Evolutionary conservation across 305 asterid genomes (phyloP).

Genomic region (Vinca major): DNA sequence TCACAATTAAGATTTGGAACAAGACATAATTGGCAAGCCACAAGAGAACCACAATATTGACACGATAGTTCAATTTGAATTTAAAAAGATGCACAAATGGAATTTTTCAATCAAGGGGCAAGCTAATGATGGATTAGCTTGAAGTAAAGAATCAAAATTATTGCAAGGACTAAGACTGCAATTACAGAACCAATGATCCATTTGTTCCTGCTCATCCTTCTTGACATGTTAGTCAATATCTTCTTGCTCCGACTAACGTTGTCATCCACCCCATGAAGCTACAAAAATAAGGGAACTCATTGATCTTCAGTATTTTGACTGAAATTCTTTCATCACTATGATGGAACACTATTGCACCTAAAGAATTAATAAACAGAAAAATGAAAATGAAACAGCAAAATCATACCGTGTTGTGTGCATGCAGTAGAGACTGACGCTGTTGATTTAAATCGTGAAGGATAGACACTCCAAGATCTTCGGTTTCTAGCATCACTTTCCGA

Average conservation of each 20-base stretch:
- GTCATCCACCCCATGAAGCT: constrained; percentile 77
- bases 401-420: constrained; percentile 42
- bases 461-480: constrained; percentile 80
- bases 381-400: neutral
- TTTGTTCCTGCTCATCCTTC: constrained; percentile 71
- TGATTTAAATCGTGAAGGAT: constrained; percentile 69
- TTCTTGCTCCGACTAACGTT: constrained; percentile 61
- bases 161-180: constrained; percentile 40
- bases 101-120: neutral
- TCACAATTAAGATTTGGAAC: neutral
- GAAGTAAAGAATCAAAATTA: constrained; percentile 51
- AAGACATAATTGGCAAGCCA: neutral
- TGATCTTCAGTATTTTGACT: neutral
- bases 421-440: constrained; percentile 64
- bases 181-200: constrained; percentile 55
- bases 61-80: neutral
- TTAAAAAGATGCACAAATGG: constrained; percentile 2
- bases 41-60: neutral
- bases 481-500: constrained; percentile 56
- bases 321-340: neutral
- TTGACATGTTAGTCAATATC: constrained; percentile 53
- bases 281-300: constrained; percentile 15
- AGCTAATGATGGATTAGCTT: constrained; percentile 40
- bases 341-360: too few species aligned
- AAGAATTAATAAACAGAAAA: neutral